phyloP scores from a whole-genome alignment of 2,329 filamentous ascomycete species.

The Cercospora sp. region DNA sequence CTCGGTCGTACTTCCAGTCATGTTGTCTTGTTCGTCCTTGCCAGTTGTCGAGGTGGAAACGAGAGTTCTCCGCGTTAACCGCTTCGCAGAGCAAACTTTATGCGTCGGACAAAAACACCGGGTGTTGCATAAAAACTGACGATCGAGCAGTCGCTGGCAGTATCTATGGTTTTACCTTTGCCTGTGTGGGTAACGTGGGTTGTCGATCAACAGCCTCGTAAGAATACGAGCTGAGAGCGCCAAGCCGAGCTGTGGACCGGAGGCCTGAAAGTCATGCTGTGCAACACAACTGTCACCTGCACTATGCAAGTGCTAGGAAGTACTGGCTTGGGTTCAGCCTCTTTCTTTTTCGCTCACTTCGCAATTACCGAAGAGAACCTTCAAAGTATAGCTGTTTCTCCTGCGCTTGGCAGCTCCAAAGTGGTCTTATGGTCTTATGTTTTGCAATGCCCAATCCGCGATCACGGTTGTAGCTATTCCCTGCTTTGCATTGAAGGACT shows the following conservation, averaged over 20 bases:
- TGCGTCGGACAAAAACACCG: neutral
- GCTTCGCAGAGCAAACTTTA: neutral
- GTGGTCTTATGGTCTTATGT: slow-evolving; percentile 11
- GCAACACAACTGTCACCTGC: neutral
- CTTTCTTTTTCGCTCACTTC: neutral
- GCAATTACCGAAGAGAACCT: neutral
- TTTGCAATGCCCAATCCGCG: slow-evolving; percentile 41
- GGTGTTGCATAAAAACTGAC: neutral
- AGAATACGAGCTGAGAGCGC: neutral
- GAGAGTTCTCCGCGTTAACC: neutral
- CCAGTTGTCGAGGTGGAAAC: neutral
- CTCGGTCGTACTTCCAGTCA: neutral
- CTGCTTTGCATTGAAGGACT: slow-evolving; percentile 56
- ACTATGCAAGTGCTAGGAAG: neutral
- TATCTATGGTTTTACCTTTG: neutral
- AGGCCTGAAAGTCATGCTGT: neutral
- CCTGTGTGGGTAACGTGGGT: neutral
- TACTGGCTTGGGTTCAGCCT: neutral
- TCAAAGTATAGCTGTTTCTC: neutral
- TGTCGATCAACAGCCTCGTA: neutral
- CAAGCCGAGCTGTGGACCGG: neutral
- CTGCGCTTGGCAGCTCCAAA: neutral
- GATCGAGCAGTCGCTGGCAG: neutral
- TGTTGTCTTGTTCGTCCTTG: neutral
- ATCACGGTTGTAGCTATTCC: slow-evolving; percentile 51